Conservation (phyloP, 2,329 filamentous ascomycete genomes). For the Leptoxyphium fumago region DNA sequence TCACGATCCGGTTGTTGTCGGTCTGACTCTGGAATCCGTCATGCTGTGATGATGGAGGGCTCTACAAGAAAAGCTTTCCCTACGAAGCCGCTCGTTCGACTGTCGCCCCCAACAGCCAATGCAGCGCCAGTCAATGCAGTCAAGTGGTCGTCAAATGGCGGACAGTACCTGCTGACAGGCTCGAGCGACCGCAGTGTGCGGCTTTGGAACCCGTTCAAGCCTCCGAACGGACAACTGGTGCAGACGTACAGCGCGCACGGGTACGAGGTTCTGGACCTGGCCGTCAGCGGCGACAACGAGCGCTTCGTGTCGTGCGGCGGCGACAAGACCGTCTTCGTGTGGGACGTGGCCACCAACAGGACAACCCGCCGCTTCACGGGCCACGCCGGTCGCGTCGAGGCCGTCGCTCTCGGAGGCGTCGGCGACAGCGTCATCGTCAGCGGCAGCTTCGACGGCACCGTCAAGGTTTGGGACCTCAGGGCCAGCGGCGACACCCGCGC, state of each 20-base stretch:
- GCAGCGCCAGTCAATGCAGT: slow-evolving; percentile 30
- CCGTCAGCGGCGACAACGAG: slow-evolving; percentile 60
- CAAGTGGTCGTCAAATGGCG: slow-evolving; percentile 33
- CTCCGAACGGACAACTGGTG: slow-evolving; percentile 39
- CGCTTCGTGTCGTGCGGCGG: slow-evolving; percentile 78
- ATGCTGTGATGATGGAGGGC: neutral
- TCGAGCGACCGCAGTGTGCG: slow-evolving; percentile 73
- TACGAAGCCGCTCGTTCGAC: slow-evolving; percentile 10
- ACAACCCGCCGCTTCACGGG: slow-evolving; percentile 62
- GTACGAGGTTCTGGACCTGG: slow-evolving; percentile 76
- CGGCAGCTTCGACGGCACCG: slow-evolving; percentile 60
- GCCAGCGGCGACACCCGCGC: slow-evolving; percentile 39
- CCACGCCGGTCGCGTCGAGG: slow-evolving; percentile 56
- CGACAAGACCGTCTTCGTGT: slow-evolving; percentile 80
- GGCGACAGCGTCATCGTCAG: slow-evolving; percentile 59
- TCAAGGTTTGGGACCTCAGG: slow-evolving; percentile 60
- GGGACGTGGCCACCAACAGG: slow-evolving; percentile 74
- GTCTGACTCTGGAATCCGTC: too few relatives aligned
- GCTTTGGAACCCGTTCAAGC: slow-evolving; percentile 58
- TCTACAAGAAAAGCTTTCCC: slow-evolving; percentile 8
- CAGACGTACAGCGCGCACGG: slow-evolving; percentile 83
- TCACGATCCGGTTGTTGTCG: neutral
- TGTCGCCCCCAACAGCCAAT: slow-evolving; percentile 17
- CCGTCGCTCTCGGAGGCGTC: slow-evolving; percentile 63
- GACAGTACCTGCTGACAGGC: slow-evolving; percentile 58